Base-by-base conservation (phyloP, 345 rosid genomes). In the Hibiscus tridactylites region DNA sequence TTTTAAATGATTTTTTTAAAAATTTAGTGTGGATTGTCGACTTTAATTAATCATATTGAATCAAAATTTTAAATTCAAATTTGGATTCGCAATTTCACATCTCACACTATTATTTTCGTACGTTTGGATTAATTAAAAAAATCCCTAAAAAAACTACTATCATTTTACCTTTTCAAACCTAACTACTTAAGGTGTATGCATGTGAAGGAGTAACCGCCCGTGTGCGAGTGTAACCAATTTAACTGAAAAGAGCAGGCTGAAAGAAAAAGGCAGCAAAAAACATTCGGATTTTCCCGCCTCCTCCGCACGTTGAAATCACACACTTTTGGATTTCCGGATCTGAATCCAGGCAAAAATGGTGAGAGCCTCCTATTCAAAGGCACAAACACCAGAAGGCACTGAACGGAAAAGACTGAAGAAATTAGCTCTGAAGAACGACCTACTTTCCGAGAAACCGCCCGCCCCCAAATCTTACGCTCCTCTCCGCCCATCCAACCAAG, bases 401-500 rank as follows among this genome's bases (percentile, higher is more conserved):
- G 83, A 87, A 81, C 84, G 87, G 5, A 78, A 63, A 76, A 78
- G 84, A 68, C 76, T 88, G 69, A 87, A 87, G 81, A 82, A 75
- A 77, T 85, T 85, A 1, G 87, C 91, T 9, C 53, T 89, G 61
- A 72, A 79, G 47, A 85, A 78, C 76, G 71, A 49, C n/a, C 16
- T 86, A 0, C 73, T 93, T 53, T 85, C 92, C 9, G 83, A 77
- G 28, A 76, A 85, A 9, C 89, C 85, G 5, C 79, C 82, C 75
- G 44, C 87, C 3, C 78, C 81, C 28, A 82, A 74, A 53, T 69
- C 78, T 62, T 42, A 71, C 29, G 58, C 81, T 47, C 81, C 81
- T 6, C 89, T 89, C 13, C 37, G 75, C 59, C 91, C 96, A 0
- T 84, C 96, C 7, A 91, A 87, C 57, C 84, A 81, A 49, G 87